These are phyloP conservation scores for Hyphopichia wangnamkhiaoensis DNA, from an alignment of 1,139 yeast species.

Conservation along the genomic window DNA sequence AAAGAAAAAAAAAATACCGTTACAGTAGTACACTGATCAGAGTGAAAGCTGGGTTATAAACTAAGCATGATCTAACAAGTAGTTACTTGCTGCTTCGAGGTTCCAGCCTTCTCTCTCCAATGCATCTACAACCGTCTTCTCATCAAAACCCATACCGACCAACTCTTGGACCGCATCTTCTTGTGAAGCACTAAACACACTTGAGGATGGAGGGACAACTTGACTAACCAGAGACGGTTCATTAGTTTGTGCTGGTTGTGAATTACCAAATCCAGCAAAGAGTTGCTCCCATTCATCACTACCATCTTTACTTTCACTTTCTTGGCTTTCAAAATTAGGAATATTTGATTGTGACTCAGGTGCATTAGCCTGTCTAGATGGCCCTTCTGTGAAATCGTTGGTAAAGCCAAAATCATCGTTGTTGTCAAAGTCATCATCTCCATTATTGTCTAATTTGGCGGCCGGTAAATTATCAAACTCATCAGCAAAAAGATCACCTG, in stretches of 20 bases:
- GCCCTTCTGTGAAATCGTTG: constrained; percentile 41
- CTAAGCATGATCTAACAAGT: constrained; percentile 69
- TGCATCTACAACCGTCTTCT: constrained; percentile 65
- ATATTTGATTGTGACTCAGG: constrained; percentile 22
- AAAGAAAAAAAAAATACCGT: neutral
- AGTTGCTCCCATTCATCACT: constrained; percentile 93
- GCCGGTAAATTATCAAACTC: constrained; percentile 42
- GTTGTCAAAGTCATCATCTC: constrained; percentile 22
- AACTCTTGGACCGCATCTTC: constrained; percentile 59
- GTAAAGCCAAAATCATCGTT: constrained; percentile 27
- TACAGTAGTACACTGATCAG: neutral
- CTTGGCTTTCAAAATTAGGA: constrained; percentile 4
- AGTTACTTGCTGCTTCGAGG: constrained; percentile 82
- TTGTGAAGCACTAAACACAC: constrained; percentile 8
- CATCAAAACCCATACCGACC: constrained; percentile 86
- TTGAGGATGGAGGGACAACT: constrained; percentile 5
- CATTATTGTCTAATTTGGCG: constrained; percentile 44
- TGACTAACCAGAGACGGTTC: constrained; percentile 6
- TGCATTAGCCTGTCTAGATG: constrained; percentile 18
- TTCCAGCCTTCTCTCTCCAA: constrained; percentile 70
- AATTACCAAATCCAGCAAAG: constrained; percentile 85
- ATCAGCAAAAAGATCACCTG: constrained; percentile 37
- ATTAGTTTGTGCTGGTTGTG: constrained; percentile 22
- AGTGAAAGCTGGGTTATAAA: too few relatives aligned
- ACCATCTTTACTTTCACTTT: constrained; percentile 14